Percentiles rank a stretch among this genome's conserved stretches.
phyloP scores from a whole-genome alignment of 352 stramenopile species.

The Peronospora tabacina region DNA sequence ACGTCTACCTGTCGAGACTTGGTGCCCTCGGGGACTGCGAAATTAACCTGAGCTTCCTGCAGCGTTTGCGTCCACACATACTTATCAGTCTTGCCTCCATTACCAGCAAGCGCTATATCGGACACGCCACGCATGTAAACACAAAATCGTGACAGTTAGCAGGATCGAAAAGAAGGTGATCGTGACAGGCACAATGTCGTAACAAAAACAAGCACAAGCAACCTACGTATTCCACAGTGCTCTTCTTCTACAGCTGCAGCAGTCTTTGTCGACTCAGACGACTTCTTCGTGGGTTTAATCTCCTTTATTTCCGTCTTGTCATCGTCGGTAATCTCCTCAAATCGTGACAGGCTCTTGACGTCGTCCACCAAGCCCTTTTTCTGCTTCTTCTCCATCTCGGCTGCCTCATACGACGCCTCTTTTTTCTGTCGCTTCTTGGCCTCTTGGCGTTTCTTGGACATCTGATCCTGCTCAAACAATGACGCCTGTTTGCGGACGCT shows the following conservation, averaged over 20 bases:
- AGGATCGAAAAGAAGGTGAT: slow-evolving; percentile 2
- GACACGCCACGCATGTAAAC: slow-evolving; percentile 8
- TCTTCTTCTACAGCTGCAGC: slow-evolving; percentile 48
- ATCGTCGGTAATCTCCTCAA: slow-evolving; percentile 78
- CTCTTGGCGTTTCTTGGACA: slow-evolving; percentile 68
- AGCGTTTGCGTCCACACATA: slow-evolving; percentile 99
- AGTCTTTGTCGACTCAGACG: slow-evolving; percentile 17
- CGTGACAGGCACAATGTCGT: background rate
- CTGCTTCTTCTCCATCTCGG: slow-evolving; percentile 48
- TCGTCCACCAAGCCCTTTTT: slow-evolving; percentile 28
- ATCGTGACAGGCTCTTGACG: slow-evolving; percentile 38
- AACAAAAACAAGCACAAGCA: background rate
- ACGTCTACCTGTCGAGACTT: slow-evolving; percentile 91
- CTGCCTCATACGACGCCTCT: slow-evolving; percentile 34
- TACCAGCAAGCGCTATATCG: slow-evolving; percentile 78
- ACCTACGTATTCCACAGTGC: slow-evolving; percentile 55
- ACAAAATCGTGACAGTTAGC: slow-evolving; percentile 9
- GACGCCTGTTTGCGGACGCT: slow-evolving; percentile 89
- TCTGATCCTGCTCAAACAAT: slow-evolving; percentile 75
- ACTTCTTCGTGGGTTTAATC: slow-evolving; percentile 12
- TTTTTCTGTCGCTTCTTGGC: slow-evolving; percentile 72
- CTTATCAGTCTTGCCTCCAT: slow-evolving; percentile 87
- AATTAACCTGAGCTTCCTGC: slow-evolving; percentile 89
- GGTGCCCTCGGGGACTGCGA: slow-evolving; percentile 90
- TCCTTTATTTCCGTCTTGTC: slow-evolving; percentile 30